A percentile compares a stretch with the other conserved stretches of the same genome.
These are phyloP conservation scores for Chlamydomonas applanata DNA, from an alignment of 139 green algal genomes.

Conservation along the genomic window DNA sequence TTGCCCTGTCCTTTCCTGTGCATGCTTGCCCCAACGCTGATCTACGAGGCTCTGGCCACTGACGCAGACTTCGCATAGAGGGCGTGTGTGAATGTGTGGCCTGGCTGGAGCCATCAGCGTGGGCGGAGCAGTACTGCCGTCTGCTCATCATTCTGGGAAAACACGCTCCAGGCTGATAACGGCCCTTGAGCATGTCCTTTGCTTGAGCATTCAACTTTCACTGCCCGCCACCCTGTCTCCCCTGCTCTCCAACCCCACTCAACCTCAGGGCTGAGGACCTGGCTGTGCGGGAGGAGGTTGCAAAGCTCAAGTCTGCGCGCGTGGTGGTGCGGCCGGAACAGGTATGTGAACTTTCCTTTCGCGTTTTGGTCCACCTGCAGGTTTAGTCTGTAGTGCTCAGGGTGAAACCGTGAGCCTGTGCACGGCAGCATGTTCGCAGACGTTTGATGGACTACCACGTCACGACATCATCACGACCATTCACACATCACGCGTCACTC, in stretches of 20 bases:
- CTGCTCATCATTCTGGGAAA: neutral
- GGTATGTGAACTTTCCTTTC: neutral
- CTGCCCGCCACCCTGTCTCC: neutral
- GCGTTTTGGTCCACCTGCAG: neutral
- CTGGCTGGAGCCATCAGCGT: neutral
- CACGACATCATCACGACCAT: no score
- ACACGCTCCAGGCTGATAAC: no score
- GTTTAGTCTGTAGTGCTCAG: no score
- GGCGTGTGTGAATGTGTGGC: neutral
- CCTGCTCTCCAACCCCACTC: neutral
- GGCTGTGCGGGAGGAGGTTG: constrained; percentile 55
- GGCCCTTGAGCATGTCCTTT: no score
- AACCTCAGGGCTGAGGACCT: constrained; percentile 49
- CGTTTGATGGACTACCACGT: no score
- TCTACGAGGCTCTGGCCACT: neutral
- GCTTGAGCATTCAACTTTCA: no score
- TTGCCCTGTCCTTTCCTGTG: no score
- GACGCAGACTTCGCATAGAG: neutral
- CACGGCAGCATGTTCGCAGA: no score
- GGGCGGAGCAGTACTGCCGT: neutral
- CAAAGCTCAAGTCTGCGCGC: constrained; percentile 40
- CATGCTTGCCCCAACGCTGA: neutral
- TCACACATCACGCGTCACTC: no score
- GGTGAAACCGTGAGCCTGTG: no score
- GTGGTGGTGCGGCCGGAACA: constrained; percentile 52